Percentiles rank a stretch among this genome's conserved stretches.
These are phyloP conservation scores for Saprolegnia diclina DNA, from an alignment of 352 stramenopile genomes.

Conservation along the genomic window DNA sequence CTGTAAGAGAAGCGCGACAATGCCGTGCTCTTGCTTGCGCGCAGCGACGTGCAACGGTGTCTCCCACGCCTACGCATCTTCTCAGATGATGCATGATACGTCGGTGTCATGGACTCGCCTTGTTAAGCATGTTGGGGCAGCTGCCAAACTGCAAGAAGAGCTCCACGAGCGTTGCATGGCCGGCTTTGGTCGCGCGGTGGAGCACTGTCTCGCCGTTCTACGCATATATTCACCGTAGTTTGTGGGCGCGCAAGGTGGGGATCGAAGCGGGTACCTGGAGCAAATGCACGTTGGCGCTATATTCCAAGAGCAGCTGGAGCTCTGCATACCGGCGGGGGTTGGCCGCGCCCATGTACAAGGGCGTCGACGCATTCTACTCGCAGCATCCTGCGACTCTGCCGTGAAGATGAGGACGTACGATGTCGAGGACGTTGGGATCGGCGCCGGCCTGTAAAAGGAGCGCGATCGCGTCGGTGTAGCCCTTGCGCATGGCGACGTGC, in stretches of 20 bases:
- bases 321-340: not conserved
- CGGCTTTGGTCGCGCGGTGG: not conserved
- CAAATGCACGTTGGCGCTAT: not conserved
- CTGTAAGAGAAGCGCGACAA: not conserved
- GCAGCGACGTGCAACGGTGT: conserved; percentile 2
- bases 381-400: not conserved
- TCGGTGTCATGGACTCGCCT: too few species aligned
- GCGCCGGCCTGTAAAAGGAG: not conserved
- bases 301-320: not conserved
- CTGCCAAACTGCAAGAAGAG: conserved; percentile 7
- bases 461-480: not conserved
- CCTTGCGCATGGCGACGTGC: not conserved
- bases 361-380: not conserved
- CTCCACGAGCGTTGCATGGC: not conserved
- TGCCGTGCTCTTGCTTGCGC: not conserved
- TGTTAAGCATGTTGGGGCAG: conserved; percentile 11
- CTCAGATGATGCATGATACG: not conserved
- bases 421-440: not conserved
- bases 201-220: conserved; percentile 9
- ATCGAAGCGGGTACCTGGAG: not conserved
- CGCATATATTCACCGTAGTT: not conserved
- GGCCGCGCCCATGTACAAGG: not conserved
- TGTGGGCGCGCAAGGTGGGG: not conserved
- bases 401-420: not conserved
- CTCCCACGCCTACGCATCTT: not conserved